Conservation (phyloP, 169 alveolate genomes). For the Eimeria sp. region DNA sequence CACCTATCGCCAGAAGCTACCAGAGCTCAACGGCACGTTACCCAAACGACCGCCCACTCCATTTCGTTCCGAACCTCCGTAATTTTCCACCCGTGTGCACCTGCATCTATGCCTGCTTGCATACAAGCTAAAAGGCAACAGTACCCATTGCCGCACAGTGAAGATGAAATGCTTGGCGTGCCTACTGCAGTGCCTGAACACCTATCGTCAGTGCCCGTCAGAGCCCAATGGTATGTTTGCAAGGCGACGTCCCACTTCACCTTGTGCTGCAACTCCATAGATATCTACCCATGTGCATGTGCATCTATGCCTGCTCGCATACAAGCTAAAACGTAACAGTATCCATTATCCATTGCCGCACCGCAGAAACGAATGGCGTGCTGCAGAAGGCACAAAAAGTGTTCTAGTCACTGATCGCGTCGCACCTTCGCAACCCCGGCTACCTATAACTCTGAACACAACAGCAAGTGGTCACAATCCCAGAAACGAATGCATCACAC, state of each 20-base stretch:
- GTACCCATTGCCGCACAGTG: not conserved
- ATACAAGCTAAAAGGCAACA: not conserved
- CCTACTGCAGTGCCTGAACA: not conserved
- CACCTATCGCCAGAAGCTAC: not conserved
- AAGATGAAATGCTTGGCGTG: not conserved
- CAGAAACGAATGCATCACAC: not conserved
- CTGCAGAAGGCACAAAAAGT: not conserved
- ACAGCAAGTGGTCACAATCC: not conserved
- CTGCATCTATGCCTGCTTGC: not conserved
- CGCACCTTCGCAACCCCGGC: not conserved
- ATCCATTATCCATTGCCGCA: not conserved
- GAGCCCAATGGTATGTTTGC: not conserved
- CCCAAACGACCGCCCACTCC: not conserved
- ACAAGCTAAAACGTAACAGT: not conserved
- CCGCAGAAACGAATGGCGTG: not conserved
- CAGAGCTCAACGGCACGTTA: not conserved
- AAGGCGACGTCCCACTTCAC: not conserved
- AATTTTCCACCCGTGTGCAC: too few relatives aligned
- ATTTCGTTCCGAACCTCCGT: not conserved
- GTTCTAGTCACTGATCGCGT: not conserved
- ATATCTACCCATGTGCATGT: not conserved
- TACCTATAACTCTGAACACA: not conserved
- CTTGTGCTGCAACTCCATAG: not conserved
- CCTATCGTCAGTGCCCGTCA: not conserved
- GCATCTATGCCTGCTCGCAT: not conserved